Base-by-base conservation (phyloP, 129 eudicot genomes). In the Gnaphalium uliginosum region DNA sequence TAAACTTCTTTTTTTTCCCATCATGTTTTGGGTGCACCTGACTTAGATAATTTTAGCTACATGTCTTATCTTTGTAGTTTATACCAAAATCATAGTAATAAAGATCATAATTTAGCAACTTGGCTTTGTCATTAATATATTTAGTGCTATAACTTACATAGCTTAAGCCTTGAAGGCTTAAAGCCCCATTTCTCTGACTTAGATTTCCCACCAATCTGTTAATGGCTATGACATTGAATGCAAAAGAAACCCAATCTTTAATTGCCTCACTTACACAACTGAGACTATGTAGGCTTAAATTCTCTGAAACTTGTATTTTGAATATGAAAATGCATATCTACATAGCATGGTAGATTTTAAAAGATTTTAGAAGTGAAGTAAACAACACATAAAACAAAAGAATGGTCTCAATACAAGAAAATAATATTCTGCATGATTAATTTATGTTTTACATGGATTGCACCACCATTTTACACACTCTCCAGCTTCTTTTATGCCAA, bases 301-400 rank as follows among this genome's bases (percentile, higher is more conserved):
- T 71, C 17, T 39, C 37, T 76, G 81, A 65, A 84, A 74, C 79
- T 79, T 53, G 59, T 53, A 53, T 53, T 8, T 54, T 54, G 24
- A 1, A 56, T 56, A 18, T 46, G 21, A 35, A 71, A 67, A 69
- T 43, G 62, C 68, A 79, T 18, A 77, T 76, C 62, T 79, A 71
- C 63, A 79, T 58, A 84, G 76, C 72, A 63, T 41, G 41, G 46
- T 73, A 29, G 10, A 24, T 77, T 72, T 39, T 19, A 72, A 7
- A 10, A n/a, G 10, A 33, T 54, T 68, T 22, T 14, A 75, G 27
- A 66, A 69, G 24, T 58, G 35, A 62, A 80, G 58, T 80, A 68
- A 66, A 80, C 88, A 85, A 78, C 88, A 86, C 79, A 87, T 77
- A 80, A 90, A 82, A 90, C 89, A 86, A 88, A 87, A 88, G 69